Conservation (phyloP, 1,284 basidiomycete genomes). For the Coniferiporia sulphurascens region DNA sequence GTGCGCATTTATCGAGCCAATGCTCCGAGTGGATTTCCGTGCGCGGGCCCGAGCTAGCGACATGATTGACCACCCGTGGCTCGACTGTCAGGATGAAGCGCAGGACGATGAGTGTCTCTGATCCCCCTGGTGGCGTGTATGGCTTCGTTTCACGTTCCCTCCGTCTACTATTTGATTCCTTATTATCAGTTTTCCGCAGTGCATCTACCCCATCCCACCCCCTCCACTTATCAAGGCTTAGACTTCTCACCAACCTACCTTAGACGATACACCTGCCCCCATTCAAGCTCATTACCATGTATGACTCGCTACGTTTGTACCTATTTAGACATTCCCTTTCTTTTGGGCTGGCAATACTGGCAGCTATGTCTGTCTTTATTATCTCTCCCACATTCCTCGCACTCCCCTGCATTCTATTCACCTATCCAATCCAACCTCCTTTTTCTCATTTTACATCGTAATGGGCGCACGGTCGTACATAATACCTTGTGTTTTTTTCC, state of each 20-base stretch:
- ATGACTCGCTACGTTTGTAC: not conserved
- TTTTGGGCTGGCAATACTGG: not conserved
- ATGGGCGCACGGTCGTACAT: not conserved
- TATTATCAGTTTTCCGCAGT: not conserved
- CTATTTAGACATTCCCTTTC: not conserved
- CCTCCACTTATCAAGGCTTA: conserved; percentile 4
- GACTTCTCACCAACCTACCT: conserved; percentile 4
- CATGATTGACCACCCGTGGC: conserved; percentile 71
- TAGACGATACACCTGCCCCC: conserved; percentile 2
- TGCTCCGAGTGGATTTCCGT: conserved; percentile 71
- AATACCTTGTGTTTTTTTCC: not conserved
- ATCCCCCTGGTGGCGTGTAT: not conserved
- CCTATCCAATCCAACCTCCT: not conserved
- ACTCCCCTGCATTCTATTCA: not conserved
- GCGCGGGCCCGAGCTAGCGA: conserved; percentile 69
- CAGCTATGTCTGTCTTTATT: not conserved
- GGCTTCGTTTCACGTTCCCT: not conserved
- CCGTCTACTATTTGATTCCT: not conserved
- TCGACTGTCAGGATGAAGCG: conserved; percentile 47
- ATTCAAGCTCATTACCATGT: conserved; percentile 5
- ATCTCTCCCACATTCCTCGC: not conserved
- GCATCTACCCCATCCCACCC: not conserved
- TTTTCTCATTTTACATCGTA: not conserved
- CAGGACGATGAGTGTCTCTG: conserved; percentile 29
- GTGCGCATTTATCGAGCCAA: conserved; percentile 73